Evolutionary conservation across 805 yeast species (phyloP).

Genomic region (Yarrowia sp.): DNA sequence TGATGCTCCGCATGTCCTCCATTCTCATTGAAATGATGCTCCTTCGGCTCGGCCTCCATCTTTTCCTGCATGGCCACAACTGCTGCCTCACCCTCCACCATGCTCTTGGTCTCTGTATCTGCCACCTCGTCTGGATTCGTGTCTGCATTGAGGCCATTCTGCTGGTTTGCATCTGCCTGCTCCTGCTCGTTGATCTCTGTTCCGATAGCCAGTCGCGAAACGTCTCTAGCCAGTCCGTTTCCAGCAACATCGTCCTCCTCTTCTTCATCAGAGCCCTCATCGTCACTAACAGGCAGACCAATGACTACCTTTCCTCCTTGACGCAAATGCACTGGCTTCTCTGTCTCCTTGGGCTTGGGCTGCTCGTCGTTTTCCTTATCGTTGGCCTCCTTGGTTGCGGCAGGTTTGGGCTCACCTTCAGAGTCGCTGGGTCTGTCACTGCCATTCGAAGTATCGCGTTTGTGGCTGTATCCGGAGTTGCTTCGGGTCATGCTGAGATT

Average conservation of each 20-base stretch:
- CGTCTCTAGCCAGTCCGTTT: not conserved
- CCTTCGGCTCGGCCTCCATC: not conserved
- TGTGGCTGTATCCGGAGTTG: not conserved
- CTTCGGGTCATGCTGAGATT: conserved; percentile 14
- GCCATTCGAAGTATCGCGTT: not conserved
- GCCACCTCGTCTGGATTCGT: not conserved
- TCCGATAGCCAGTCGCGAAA: not conserved
- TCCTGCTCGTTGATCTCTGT: conserved; percentile 13
- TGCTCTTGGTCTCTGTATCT: conserved; percentile 8
- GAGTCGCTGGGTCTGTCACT: not conserved
- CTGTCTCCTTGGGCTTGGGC: not conserved
- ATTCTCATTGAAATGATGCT: not conserved
- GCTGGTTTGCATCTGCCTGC: conserved; percentile 10
- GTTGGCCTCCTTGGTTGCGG: not conserved
- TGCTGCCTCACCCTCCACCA: conserved; percentile 1
- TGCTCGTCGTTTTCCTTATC: conserved; percentile 5
- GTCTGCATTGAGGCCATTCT: not conserved
- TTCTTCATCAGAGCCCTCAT: not conserved
- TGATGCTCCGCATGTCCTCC: conserved; percentile 20
- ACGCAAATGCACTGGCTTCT: conserved; percentile 2
- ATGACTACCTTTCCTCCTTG: conserved; percentile 21
- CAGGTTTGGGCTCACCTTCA: not conserved
- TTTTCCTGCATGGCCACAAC: conserved; percentile 7
- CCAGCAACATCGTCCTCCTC: not conserved
- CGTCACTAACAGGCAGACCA: conserved; percentile 14